phyloP scores from a whole-genome alignment of 176 grass and related monocot genomes.

The Chrysopogon serrulatus region DNA sequence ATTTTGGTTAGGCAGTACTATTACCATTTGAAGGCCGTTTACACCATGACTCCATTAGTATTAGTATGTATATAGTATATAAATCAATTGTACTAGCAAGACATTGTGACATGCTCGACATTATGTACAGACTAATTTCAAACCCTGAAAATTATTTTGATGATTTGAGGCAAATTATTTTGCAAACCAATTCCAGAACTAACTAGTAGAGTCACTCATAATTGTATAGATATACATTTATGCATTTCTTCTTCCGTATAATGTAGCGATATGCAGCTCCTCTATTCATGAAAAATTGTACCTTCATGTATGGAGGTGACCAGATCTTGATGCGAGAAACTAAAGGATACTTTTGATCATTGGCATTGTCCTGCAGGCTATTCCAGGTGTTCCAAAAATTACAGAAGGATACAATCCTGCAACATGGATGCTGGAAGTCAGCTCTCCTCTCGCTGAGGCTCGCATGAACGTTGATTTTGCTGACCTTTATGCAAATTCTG shows the following conservation, averaged over 20 bases:
- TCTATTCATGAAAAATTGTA: too few relatives aligned
- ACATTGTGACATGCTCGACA: background rate
- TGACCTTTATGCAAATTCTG: slow-evolving; percentile 77
- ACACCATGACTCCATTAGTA: background rate
- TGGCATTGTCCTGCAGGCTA: slow-evolving; percentile 43
- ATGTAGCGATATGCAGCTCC: too few relatives aligned
- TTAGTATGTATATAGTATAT: too few relatives aligned
- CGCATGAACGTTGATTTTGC: slow-evolving; percentile 56
- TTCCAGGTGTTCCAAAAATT: slow-evolving; percentile 74
- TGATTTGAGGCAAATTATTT: background rate
- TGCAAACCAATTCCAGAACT: background rate
- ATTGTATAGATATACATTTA: background rate
- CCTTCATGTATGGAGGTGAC: background rate
- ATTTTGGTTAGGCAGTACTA: background rate
- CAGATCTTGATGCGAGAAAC: background rate
- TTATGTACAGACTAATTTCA: background rate
- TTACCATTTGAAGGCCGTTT: background rate
- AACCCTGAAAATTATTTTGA: background rate
- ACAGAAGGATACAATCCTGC: slow-evolving; percentile 82
- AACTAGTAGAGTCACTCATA: background rate
- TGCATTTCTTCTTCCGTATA: too few relatives aligned
- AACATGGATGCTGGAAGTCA: slow-evolving; percentile 91
- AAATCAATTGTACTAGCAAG: background rate
- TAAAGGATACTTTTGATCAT: background rate
- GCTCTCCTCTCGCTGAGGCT: slow-evolving; percentile 53